These are phyloP conservation scores for Salix udensis DNA, from an alignment of 345 rosid species.

Conservation along the genomic window DNA sequence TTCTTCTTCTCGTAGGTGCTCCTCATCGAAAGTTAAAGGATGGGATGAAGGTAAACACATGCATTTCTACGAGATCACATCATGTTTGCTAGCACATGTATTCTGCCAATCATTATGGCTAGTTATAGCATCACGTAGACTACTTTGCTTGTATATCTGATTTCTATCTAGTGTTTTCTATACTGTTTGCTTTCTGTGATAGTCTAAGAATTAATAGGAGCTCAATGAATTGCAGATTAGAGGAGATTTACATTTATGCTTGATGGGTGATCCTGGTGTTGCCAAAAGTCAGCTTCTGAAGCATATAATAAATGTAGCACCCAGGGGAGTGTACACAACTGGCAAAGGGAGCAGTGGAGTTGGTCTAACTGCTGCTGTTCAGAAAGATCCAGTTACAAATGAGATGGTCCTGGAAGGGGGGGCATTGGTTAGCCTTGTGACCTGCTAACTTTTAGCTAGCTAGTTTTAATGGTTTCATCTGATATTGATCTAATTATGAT, in stretches of 20 bases:
- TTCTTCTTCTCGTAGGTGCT: constrained; percentile 94
- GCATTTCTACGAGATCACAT: neutral
- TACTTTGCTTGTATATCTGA: neutral
- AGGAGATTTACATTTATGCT: constrained; percentile 90
- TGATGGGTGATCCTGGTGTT: constrained; percentile 99
- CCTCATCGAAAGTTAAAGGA: constrained; percentile 92
- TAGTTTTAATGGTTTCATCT: neutral
- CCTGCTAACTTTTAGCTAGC: neutral
- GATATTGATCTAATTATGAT: neutral
- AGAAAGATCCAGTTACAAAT: constrained; percentile 91
- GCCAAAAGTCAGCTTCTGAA: constrained; percentile 99
- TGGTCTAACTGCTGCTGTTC: constrained; percentile 98
- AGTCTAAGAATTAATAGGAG: neutral
- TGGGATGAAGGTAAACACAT: constrained; percentile 82
- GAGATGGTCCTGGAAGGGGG: constrained; percentile 99
- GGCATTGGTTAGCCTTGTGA: constrained; percentile 56
- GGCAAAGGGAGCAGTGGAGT: constrained; percentile 99
- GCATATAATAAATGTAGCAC: constrained; percentile 94
- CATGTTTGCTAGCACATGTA: neutral
- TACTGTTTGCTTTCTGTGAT: neutral
- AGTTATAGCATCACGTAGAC: neutral
- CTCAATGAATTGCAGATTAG: constrained; percentile 60
- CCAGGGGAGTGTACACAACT: constrained; percentile 90
- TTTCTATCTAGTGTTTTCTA: neutral
- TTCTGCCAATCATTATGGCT: neutral